Conservation (phyloP, 768 basidiomycete species). For the Ramaria rubella region DNA sequence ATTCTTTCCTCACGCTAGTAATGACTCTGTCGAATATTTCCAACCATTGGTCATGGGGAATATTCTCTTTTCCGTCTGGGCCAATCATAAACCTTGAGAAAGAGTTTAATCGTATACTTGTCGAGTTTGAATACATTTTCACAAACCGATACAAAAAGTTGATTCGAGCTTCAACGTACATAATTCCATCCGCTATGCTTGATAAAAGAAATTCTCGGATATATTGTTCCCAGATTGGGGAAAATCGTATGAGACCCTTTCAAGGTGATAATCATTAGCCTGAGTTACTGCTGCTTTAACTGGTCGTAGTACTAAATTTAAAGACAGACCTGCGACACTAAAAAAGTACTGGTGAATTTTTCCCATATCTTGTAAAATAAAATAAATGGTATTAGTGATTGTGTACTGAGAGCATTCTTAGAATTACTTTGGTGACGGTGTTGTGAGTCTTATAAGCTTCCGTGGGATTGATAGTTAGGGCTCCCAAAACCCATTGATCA, state of each 20-base stretch:
- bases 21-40: constrained; percentile 45
- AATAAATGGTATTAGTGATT: neutral
- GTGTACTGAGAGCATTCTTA: neutral
- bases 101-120: neutral
- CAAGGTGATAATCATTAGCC: neutral
- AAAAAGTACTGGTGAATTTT: constrained; percentile 56
- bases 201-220: constrained; percentile 55
- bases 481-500: constrained; percentile 55
- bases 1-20: constrained; percentile 45
- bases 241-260: constrained; percentile 38
- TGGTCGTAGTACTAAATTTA: constrained; percentile 30
- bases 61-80: constrained; percentile 47
- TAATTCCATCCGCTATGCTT: constrained; percentile 64
- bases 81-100: constrained; percentile 46
- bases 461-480: constrained; percentile 59
- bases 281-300: too few species aligned
- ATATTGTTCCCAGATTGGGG: constrained; percentile 55
- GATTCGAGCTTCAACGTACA: constrained; percentile 61
- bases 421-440: constrained; percentile 52
- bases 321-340: constrained; percentile 25
- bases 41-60: constrained; percentile 58
- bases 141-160: constrained; percentile 55
- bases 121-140: neutral
- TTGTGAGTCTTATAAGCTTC: constrained; percentile 73
- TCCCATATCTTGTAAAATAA: constrained; percentile 59